Evolutionary conservation across 768 basidiomycete species (phyloP), one percentile per base, ranked within the genome.

Genomic region (Floccularia luteovirens): DNA sequence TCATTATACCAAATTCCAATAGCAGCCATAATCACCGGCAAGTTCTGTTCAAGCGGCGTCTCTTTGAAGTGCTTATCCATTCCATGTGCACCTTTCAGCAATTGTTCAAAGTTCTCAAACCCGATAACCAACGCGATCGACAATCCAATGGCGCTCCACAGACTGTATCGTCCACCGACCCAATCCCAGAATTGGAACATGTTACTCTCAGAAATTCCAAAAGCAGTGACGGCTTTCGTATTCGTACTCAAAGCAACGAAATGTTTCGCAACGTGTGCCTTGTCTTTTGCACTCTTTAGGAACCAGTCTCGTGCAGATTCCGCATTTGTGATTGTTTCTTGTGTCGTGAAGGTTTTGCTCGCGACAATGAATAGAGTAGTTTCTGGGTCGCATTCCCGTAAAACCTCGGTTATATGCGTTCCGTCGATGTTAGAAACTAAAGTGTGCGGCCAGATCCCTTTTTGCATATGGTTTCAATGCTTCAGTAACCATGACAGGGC

Each of bases 181-280:
- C 96, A 99, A 64, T 98, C 96, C 94, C 94, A 99, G 79, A 99
- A 98, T 58, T 86, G 82, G 79, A 99, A 99, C 93, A 99, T 99
- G 69, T 97, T 97, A 50, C 74, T 74, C 44, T 80, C 61, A 33
- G 83, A 71, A 55, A 99, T 99, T 30, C 96, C 96, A 55, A 99
- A 99, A 2, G 73, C 79, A 13, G 89, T 87, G 41, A 98, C 96
- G 8, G 88, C 90, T 56, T 82, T 76, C 38, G 90, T 90, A 63
- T 99, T 99, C 42, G 96, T 99, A 54, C 89, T 92, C 43, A 99
- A 79, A 2, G 96, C 96, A 28, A 97, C 93, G 58, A 99, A 99
- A 70, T 99, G 96, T 68, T 97, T 98, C 45, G 94, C 91, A 45
- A 98, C 89, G 64, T 97, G 91, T 1, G 74, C 71, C 64, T 86